A percentile compares a stretch with the other conserved stretches of the same genome.
Evolutionary conservation across 805 yeast species (phyloP).

Genomic region (Spathaspora boniae): DNA sequence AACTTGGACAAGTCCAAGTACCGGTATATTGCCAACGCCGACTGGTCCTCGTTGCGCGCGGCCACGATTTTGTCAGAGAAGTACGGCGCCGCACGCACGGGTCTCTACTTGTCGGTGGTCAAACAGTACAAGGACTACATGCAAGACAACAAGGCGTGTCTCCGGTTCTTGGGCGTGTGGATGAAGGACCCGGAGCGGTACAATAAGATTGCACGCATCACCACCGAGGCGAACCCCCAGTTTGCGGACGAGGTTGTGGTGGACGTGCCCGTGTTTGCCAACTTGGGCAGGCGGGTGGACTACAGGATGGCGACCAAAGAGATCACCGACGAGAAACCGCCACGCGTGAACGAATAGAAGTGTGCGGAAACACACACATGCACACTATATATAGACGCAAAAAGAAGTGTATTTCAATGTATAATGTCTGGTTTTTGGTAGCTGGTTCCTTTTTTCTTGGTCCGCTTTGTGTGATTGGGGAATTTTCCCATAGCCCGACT

Average conservation of each 20-base stretch:
- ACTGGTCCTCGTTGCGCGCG: conserved; percentile 80
- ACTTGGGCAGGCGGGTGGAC: conserved; percentile 27
- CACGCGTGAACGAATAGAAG: too few relatives aligned
- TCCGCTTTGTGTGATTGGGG: too few relatives aligned
- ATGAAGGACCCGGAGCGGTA: conserved; percentile 22
- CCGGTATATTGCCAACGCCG: conserved; percentile 72
- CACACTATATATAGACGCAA: too few relatives aligned
- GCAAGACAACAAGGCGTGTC: conserved; percentile 32
- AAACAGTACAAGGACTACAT: conserved; percentile 43
- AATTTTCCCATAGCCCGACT: too few relatives aligned
- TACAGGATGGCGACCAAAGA: conserved; percentile 19
- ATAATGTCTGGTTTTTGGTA: too few relatives aligned
- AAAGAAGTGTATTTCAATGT: too few relatives aligned
- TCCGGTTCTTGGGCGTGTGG: conserved; percentile 30
- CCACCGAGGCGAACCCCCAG: conserved; percentile 16
- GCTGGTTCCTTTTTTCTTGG: too few relatives aligned
- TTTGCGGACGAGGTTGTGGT: conserved; percentile 17
- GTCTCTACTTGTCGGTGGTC: conserved; percentile 53
- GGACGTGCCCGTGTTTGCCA: conserved; percentile 20
- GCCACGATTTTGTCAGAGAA: conserved; percentile 56
- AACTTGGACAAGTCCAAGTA: conserved; percentile 52
- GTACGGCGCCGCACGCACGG: conserved; percentile 38
- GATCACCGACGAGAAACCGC: conserved; percentile 12
- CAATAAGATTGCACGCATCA: conserved; percentile 18
- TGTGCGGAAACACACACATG: neutral